Conservation (phyloP, 208 protist genomes). For the Leishmania guyanensis region DNA sequence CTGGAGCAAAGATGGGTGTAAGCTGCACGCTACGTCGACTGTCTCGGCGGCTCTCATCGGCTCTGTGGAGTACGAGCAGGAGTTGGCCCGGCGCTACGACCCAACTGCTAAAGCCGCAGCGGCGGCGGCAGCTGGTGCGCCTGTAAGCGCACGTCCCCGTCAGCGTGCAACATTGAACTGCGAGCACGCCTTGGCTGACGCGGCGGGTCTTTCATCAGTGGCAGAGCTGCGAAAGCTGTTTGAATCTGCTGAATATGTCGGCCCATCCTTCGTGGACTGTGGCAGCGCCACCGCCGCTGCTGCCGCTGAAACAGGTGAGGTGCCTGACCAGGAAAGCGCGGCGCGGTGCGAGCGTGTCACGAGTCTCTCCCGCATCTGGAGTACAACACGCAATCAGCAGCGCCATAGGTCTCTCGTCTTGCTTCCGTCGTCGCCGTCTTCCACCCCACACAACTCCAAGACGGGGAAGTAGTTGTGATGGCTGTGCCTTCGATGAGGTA, state of each 20-base stretch:
- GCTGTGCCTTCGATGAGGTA: background rate
- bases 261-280: background rate
- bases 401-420: constrained; percentile 9
- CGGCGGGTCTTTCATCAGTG: constrained; percentile 8
- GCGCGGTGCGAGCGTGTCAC: constrained; percentile 5
- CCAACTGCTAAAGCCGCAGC: background rate
- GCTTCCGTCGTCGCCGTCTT: background rate
- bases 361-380: constrained; percentile 12
- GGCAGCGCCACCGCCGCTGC: background rate
- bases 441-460: background rate
- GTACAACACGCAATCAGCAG: constrained; percentile 8
- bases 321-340: background rate
- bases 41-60: constrained; percentile 30
- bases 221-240: constrained; percentile 23
- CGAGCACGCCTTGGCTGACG: constrained; percentile 27
- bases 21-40: constrained; percentile 35
- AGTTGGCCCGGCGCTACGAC: constrained; percentile 31
- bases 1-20: constrained; percentile 53
- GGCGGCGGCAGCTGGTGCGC: background rate
- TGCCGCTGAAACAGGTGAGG: background rate
- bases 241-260: constrained; percentile 4
- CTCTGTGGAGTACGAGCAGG: constrained; percentile 18
- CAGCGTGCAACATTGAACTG: constrained; percentile 24
- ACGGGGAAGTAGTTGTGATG: background rate
- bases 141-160: background rate